Base-by-base conservation (phyloP, 2,329 filamentous ascomycete genomes). In the Lachnum nothofagi region DNA sequence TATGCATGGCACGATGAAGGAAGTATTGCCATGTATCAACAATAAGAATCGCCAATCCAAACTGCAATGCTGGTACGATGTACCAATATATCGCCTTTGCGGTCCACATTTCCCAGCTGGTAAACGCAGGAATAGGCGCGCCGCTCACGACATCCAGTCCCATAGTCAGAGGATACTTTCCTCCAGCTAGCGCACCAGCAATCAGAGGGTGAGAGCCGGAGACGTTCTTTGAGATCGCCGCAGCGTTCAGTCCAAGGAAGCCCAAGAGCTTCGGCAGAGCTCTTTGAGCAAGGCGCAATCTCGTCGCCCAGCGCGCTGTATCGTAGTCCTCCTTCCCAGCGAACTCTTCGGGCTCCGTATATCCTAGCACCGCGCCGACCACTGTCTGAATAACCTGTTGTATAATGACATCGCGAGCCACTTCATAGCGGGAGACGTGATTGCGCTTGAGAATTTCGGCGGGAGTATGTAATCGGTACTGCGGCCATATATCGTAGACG, bases 1-100 rank as follows among this genome's bases (percentile, higher is more conserved):
- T 77, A 71, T 98, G 93, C 93, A 98, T 98, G 49, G 86, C 80
- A 33, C 93, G 88, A 70, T 98, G 93, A 62, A 91, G 78, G 71
- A 96, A 95, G 72, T 98, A 98, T 67, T 98, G 91, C 93, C 93
- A 98, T 38, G 90, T 93, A 70, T 98, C 93, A 59, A 97, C 79
- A 57, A 94, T 75, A 56, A 80, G 71, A 52, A 91, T 78, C 20
- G 84, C 93, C 42, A 87, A 63, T 49, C 79, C 71, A 64, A 95
- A 87, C 67, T 97, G 91, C 42, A 91, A 47, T 3, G 73, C 77
- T 0, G 93, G 93, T 54, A 97, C 77, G 33, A 84, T 65, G 54
- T 82, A 71, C 76, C 87, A 86, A 72, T 97, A 97, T 57, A 95
- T 80, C 52, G 79, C 73, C 68, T 85, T 86, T 35, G 89, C 93